phyloP scores from a whole-genome alignment of 2,329 filamentous ascomycete genomes.

The Colletotrichum camelliae region DNA sequence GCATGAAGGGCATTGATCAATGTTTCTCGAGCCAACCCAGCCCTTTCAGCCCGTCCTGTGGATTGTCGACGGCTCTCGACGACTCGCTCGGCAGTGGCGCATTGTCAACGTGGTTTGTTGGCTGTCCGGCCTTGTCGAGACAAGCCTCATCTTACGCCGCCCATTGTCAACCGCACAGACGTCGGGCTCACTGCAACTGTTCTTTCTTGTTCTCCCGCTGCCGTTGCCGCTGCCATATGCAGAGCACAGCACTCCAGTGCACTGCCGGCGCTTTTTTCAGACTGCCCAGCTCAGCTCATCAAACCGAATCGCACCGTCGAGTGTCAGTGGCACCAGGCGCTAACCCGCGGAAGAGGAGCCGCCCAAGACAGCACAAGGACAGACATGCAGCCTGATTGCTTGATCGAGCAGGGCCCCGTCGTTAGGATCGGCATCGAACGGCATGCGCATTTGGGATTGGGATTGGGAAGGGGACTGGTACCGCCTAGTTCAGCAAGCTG shows the following conservation, averaged over 20 bases:
- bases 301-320: not conserved
- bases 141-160: conserved; percentile 31
- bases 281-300: not conserved
- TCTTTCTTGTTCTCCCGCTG: conserved; percentile 13
- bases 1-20: conserved; percentile 21
- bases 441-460: conserved; percentile 11
- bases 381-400: conserved; percentile 20
- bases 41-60: not conserved
- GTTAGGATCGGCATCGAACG: conserved; percentile 18
- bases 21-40: conserved; percentile 8
- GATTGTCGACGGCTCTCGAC: conserved; percentile 4
- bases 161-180: conserved; percentile 26
- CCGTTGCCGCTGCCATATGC: conserved; percentile 14
- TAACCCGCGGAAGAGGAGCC: conserved; percentile 19
- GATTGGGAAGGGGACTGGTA: not conserved
- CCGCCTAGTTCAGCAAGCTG: not conserved
- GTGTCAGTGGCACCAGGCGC: conserved; percentile 3
- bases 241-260: conserved; percentile 9
- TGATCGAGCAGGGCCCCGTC: conserved; percentile 14
- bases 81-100: conserved; percentile 21
- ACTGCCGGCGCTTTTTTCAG: not conserved
- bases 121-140: conserved; percentile 24
- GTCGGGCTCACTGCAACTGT: conserved; percentile 8
- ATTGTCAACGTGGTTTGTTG: conserved; percentile 23
- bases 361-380: conserved; percentile 15